A percentile compares a stretch with the other conserved stretches of the same genome.
Evolutionary conservation across 2,329 filamentous ascomycete genomes (phyloP).

Genomic region (Sclerotinia nivalis): DNA sequence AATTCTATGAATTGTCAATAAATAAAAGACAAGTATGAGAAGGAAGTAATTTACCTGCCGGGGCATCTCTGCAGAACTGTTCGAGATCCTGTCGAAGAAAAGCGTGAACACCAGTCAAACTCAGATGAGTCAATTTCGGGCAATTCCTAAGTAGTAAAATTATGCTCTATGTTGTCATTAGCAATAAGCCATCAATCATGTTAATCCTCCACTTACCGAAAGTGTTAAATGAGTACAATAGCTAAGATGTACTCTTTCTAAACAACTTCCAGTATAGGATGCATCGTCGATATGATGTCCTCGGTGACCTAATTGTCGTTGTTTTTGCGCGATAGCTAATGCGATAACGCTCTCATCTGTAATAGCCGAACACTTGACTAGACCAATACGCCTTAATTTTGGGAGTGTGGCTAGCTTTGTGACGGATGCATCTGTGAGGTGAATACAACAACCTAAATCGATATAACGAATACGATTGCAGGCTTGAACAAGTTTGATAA

Average conservation of each 20-base stretch:
- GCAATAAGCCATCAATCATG: slow-evolving; percentile 22
- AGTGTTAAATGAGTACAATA: slow-evolving; percentile 88
- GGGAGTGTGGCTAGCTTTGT: slow-evolving; percentile 81
- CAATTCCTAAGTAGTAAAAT: slow-evolving; percentile 86
- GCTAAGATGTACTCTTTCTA: slow-evolving; percentile 94
- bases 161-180: slow-evolving; percentile 68
- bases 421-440: slow-evolving; percentile 85
- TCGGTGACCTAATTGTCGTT: slow-evolving; percentile 6
- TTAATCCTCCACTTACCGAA: slow-evolving; percentile 55
- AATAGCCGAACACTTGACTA: slow-evolving; percentile 91
- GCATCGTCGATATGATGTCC: slow-evolving; percentile 11
- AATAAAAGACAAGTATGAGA: neutral
- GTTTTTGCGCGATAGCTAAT: slow-evolving; percentile 58
- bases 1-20: slow-evolving; percentile 63
- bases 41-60: slow-evolving; percentile 56
- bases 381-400: slow-evolving; percentile 89
- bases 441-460: slow-evolving; percentile 90
- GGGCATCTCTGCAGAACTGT: slow-evolving; percentile 82
- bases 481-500: slow-evolving; percentile 76
- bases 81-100: slow-evolving; percentile 86
- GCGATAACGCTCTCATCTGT: slow-evolving; percentile 88
- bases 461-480: slow-evolving; percentile 98
- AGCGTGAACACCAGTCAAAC: slow-evolving; percentile 87
- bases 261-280: slow-evolving; percentile 39
- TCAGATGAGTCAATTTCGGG: slow-evolving; percentile 88